These are phyloP conservation scores for Cocos nucifera DNA, from an alignment of 176 grass and related monocot species.

Conservation along the genomic window DNA sequence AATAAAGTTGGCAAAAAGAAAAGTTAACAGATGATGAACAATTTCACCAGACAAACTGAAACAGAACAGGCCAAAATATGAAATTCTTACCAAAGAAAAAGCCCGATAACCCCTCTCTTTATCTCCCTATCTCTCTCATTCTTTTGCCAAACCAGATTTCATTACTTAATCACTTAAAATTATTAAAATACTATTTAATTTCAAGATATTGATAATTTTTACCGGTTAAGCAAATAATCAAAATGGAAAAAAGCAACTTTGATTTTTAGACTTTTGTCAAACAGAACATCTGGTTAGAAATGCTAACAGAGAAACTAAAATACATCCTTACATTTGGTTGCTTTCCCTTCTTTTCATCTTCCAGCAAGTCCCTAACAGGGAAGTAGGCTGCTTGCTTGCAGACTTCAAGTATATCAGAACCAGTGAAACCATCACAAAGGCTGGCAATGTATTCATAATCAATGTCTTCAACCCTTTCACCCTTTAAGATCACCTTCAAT, in stretches of 20 bases:
- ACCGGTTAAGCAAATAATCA: too few species aligned
- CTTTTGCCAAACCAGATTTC: background rate
- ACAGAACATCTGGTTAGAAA: too few species aligned
- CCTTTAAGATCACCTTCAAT: slow-evolving; percentile 74
- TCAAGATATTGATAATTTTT: too few species aligned
- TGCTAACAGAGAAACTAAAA: too few species aligned
- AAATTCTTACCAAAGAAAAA: too few species aligned
- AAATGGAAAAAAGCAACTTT: too few species aligned
- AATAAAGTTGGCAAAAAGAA: background rate
- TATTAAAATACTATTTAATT: too few species aligned
- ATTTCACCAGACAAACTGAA: too few species aligned
- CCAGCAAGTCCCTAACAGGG: slow-evolving; percentile 80
- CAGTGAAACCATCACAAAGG: slow-evolving; percentile 90
- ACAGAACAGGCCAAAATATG: too few species aligned
- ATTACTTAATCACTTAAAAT: too few species aligned
- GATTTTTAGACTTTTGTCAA: too few species aligned
- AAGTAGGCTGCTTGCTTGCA: slow-evolving; percentile 94
- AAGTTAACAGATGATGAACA: background rate
- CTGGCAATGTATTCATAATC: slow-evolving; percentile 67
- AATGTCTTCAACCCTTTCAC: slow-evolving; percentile 63
- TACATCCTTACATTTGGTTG: slow-evolving; percentile 33
- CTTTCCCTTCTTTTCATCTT: slow-evolving; percentile 65
- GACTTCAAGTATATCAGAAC: slow-evolving; percentile 82
- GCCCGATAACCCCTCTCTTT: background rate
- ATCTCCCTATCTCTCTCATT: background rate